A percentile compares a stretch with the other conserved stretches of the same genome.
These are phyloP conservation scores for Sphagnum contortum DNA, from an alignment of 225 moss, liverwort and hornwort genomes.

Conservation along the genomic window DNA sequence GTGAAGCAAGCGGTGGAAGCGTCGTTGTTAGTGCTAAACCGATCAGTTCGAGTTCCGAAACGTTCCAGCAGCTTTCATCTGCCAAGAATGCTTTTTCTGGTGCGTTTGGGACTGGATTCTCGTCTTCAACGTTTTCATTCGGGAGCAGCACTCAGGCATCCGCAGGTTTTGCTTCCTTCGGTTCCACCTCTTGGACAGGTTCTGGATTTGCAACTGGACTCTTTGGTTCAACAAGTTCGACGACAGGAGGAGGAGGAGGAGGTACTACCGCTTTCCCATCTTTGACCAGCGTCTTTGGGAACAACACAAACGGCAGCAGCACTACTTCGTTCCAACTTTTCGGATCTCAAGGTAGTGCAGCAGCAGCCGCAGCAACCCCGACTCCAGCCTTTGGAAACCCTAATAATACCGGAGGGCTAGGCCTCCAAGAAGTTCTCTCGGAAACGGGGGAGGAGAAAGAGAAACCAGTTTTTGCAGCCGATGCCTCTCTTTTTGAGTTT, in stretches of 20 bases:
- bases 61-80: slow-evolving; percentile 69
- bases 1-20: slow-evolving; percentile 22
- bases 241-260: background rate
- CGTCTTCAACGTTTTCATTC: slow-evolving; percentile 29
- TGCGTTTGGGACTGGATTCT: slow-evolving; percentile 69
- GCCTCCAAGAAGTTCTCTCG: slow-evolving; percentile 64
- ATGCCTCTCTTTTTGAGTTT: slow-evolving; percentile 77
- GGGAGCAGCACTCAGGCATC: slow-evolving; percentile 24
- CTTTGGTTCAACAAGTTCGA: slow-evolving; percentile 21
- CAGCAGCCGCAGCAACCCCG: slow-evolving; percentile 19
- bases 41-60: slow-evolving; percentile 56
- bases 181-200: slow-evolving; percentile 23
- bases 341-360: slow-evolving; percentile 14
- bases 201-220: slow-evolving; percentile 20
- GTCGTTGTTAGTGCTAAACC: slow-evolving; percentile 19
- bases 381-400: slow-evolving; percentile 25
- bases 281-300: slow-evolving; percentile 49
- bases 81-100: slow-evolving; percentile 79
- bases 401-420: slow-evolving; percentile 15
- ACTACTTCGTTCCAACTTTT: slow-evolving; percentile 25
- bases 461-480: slow-evolving; percentile 71
- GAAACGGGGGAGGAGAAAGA: slow-evolving; percentile 96
- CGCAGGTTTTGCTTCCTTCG: slow-evolving; percentile 46
- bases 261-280: slow-evolving; percentile 27
- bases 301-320: slow-evolving; percentile 33